These are phyloP conservation scores for Sphaerulina populicola DNA, from an alignment of 2,329 filamentous ascomycete species.

Conservation along the genomic window DNA sequence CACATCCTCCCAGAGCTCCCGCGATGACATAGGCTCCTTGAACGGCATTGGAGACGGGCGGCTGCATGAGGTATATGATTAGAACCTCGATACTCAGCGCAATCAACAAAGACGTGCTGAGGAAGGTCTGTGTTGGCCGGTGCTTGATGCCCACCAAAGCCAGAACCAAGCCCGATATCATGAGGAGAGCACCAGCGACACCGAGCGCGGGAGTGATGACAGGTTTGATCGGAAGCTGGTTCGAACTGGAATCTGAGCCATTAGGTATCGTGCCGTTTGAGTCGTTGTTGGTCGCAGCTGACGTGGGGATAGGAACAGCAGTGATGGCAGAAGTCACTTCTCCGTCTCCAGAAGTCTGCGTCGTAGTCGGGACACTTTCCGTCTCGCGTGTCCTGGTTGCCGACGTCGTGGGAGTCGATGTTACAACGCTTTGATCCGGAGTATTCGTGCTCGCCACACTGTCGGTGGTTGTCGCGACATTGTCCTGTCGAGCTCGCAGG, in stretches of 20 bases:
- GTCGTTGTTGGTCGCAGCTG: neutral
- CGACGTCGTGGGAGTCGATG: conserved; percentile 5
- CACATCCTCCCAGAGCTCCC: conserved; percentile 59
- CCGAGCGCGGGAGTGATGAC: conserved; percentile 71
- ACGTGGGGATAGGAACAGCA: conserved; percentile 8
- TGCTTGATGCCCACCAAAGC: conserved; percentile 76
- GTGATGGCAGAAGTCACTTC: conserved; percentile 14
- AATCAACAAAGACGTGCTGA: conserved; percentile 67
- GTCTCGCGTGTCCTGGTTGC: neutral
- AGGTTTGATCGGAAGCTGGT: conserved; percentile 60
- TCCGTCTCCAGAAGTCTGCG: neutral
- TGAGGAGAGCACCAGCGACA: conserved; percentile 66
- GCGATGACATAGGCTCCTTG: conserved; percentile 85
- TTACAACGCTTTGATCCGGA: neutral
- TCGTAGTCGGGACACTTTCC: neutral
- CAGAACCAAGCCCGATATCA: conserved; percentile 63
- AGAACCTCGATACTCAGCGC: conserved; percentile 68
- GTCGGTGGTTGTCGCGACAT: conserved; percentile 4
- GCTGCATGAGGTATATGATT: conserved; percentile 79
- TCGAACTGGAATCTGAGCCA: conserved; percentile 1
- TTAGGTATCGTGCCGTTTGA: conserved; percentile 5
- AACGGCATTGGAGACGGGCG: conserved; percentile 63
- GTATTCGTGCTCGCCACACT: conserved; percentile 1
- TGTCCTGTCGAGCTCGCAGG: conserved; percentile 8
- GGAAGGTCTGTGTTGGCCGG: conserved; percentile 64